Conservation (phyloP, 2,329 filamentous ascomycete genomes). For the Colletotrichum endophyticum region DNA sequence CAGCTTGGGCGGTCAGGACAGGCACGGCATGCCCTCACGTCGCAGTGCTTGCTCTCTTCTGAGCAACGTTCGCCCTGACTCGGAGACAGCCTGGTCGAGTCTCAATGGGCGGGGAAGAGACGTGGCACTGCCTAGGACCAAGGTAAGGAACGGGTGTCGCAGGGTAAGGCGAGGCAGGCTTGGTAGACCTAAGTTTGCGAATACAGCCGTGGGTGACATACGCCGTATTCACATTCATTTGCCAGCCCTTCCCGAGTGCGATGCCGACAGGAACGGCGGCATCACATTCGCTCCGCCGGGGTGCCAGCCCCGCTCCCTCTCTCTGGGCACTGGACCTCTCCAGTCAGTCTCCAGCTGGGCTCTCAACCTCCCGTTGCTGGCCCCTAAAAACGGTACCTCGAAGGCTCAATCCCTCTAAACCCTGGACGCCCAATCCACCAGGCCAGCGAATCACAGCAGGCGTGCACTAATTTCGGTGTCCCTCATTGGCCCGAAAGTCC, state of each 20-base stretch:
- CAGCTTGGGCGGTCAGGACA: not conserved
- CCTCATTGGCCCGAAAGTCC: not conserved
- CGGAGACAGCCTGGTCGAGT: not conserved
- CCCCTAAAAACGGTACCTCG: not conserved
- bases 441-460: constrained; percentile 5
- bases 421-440: not conserved
- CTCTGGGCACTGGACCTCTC: not conserved
- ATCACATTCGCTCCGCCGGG: not conserved
- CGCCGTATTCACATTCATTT: not conserved
- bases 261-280: constrained; percentile 7
- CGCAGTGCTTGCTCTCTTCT: not conserved
- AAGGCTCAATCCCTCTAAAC: not conserved
- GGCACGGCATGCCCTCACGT: not conserved
- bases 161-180: not conserved
- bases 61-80: not conserved
- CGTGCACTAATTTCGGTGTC: constrained; percentile 12
- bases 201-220: not conserved
- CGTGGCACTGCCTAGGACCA: not conserved
- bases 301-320: not conserved
- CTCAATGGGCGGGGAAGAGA: constrained; percentile 4
- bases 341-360: not conserved
- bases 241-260: constrained; percentile 2
- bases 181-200: not conserved
- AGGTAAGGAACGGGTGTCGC: not conserved
- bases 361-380: not conserved